Evolutionary conservation across 768 basidiomycete species (phyloP), one percentile per base, ranked within the genome.

Genomic region (Trametes meyenii): DNA sequence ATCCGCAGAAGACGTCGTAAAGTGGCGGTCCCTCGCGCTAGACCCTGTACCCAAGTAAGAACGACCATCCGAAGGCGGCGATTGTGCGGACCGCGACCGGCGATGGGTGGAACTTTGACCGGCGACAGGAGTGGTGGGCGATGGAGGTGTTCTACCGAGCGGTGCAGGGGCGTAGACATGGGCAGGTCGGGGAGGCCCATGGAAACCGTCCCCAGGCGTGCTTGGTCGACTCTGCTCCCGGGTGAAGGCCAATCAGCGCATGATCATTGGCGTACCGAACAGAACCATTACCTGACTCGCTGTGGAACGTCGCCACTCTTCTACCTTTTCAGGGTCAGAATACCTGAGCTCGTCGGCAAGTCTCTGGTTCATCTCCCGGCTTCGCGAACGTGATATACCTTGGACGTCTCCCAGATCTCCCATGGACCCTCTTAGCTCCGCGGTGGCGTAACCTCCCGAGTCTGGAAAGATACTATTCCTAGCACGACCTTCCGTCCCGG

Each of bases 341-440:
- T 66, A 72, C 44, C 68, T 64, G 33, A 62, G 45, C 13, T 67
- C 61, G 26, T 70, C 66, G 1, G 61, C 65, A 11, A 69, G 54
- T 14, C 61, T 40, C 42, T 64, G 61, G 39, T 51, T 67, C 5
- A 46, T 38, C 12, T 61, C 58, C 44, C 55, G 24, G 38, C 54
- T 60, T 35, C 59, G 49, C 36, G 43, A 49, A 40, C 36, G 63
- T 16, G 55, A 17, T 42, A 51, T 50, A 13, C 43, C 45, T 7
- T 4, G n/a, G 12, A 23, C 38, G 29, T 40, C 56, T 11, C 53
- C 57, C 13, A 23, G 19, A 21, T 35, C 49, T 7, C 43, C 55
- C 23, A 39, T 23, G 11, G 49, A 45, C 14, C 40, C 45, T n/a
- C 54, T 29, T 16, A 39, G 43, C 4, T 50, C 52, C 3, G 65